Evolutionary conservation across 2,329 filamentous ascomycete genomes (phyloP).

Genomic region (Diaporthe ampelina): DNA sequence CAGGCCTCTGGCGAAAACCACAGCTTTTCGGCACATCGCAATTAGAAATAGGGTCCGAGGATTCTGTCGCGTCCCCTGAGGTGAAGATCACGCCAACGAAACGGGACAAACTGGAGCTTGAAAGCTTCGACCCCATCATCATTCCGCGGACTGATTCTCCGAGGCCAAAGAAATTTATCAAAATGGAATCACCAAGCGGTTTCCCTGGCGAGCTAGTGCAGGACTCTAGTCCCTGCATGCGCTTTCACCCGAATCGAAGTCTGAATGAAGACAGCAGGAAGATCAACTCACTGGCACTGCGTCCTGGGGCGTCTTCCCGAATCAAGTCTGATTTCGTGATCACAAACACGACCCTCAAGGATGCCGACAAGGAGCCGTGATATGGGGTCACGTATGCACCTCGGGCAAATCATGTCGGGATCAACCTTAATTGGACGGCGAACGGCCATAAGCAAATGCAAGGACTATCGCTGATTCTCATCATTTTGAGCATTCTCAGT

Average conservation of each 20-base stretch:
- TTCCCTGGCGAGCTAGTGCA: not conserved
- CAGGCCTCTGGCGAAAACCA: not conserved
- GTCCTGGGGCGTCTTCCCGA: slow-evolving; percentile 21
- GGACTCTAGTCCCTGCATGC: not conserved
- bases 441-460: not conserved
- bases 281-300: slow-evolving; percentile 12
- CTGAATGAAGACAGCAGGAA: not conserved
- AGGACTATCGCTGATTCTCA: not conserved
- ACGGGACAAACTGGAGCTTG: not conserved
- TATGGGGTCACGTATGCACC: not conserved
- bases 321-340: not conserved
- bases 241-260: slow-evolving; percentile 28
- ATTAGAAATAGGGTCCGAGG: slow-evolving; percentile 19
- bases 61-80: slow-evolving; percentile 4
- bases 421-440: not conserved
- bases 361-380: not conserved
- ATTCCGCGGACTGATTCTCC: slow-evolving; percentile 28
- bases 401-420: not conserved
- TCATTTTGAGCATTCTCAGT: not conserved
- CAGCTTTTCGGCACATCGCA: slow-evolving; percentile 32
- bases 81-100: not conserved
- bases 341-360: not conserved
- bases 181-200: not conserved
- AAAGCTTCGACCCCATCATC: not conserved
- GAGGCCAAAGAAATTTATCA: not conserved